These are phyloP conservation scores for Meyerozyma smithsonii DNA, from an alignment of 1,139 yeast genomes.

Conservation along the genomic window DNA sequence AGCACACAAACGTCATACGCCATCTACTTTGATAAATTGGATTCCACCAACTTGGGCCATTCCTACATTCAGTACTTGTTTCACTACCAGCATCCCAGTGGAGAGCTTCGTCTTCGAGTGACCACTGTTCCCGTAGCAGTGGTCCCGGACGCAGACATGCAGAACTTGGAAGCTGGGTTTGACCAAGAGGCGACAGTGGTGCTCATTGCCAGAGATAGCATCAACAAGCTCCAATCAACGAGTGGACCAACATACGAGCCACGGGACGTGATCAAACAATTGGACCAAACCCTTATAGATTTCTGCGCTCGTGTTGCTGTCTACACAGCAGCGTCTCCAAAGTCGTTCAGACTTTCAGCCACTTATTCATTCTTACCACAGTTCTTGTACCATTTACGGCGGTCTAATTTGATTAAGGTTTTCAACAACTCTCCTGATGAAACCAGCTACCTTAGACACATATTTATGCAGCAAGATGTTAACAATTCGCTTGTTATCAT, in stretches of 20 bases:
- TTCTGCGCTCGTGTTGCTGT: constrained; percentile 87
- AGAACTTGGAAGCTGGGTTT: constrained; percentile 40
- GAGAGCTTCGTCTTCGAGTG: constrained; percentile 41
- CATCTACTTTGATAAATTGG: constrained; percentile 50
- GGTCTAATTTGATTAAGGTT: constrained; percentile 65
- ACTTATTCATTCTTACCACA: constrained; percentile 77
- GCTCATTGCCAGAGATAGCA: constrained; percentile 50
- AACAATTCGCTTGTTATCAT: constrained; percentile 66
- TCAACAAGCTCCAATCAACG: constrained; percentile 38
- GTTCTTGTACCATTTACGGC: constrained; percentile 65
- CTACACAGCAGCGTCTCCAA: constrained; percentile 70
- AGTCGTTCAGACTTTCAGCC: constrained; percentile 72
- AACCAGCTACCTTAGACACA: constrained; percentile 63
- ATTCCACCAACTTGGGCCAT: constrained; percentile 21
- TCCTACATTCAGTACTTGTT: constrained; percentile 64
- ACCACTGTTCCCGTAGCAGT: constrained; percentile 46
- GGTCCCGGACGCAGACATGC: constrained; percentile 40
- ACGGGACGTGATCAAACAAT: constrained; percentile 1
- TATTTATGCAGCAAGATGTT: constrained; percentile 63
- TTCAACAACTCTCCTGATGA: constrained; percentile 81
- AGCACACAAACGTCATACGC: constrained; percentile 57
- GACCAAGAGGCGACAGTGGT: constrained; percentile 74
- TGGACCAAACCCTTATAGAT: constrained; percentile 39
- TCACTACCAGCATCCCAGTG: constrained; percentile 62
- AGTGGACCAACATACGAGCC: constrained; percentile 4